A percentile compares a stretch with the other conserved stretches of the same genome.
Conservation (phyloP, 202 grass and related monocot species). For the Zoysia matrella region DNA sequence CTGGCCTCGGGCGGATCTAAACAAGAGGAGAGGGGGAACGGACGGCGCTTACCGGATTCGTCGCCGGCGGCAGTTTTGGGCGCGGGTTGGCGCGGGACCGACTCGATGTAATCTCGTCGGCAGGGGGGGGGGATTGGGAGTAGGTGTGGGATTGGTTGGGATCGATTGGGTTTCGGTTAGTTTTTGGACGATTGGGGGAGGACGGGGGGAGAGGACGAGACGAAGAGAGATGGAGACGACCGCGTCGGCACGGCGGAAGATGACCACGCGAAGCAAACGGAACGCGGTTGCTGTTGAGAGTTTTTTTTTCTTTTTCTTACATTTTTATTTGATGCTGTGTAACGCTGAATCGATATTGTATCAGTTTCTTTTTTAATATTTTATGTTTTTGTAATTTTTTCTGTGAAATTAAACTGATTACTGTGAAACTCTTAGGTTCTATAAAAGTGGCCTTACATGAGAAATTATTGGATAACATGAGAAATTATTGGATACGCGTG, state of each 20-base stretch:
- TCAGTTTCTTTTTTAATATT: too few species aligned
- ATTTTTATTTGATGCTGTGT: too few species aligned
- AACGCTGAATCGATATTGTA: too few species aligned
- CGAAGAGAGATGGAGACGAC: conserved; percentile 23
- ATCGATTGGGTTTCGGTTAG: not conserved
- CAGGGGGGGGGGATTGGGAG: not conserved
- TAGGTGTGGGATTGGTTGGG: not conserved
- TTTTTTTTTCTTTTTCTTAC: not conserved
- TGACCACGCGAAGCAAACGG: conserved; percentile 35
- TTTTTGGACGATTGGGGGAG: too few species aligned
- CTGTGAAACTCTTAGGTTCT: too few species aligned
- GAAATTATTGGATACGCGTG: too few species aligned
- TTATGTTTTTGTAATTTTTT: too few species aligned
- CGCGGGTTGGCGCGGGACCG: not conserved
- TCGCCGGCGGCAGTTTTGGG: not conserved
- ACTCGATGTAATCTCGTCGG: not conserved
- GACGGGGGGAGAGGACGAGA: not conserved
- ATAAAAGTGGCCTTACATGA: too few species aligned
- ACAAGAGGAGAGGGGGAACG: too few species aligned
- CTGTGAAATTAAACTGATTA: too few species aligned
- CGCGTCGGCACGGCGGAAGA: conserved; percentile 28
- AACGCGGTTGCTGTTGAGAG: conserved; percentile 26
- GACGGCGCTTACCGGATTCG: conserved; percentile 17
- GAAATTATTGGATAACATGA: too few species aligned
- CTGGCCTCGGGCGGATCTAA: not conserved